These are phyloP conservation scores for Triticum turgidum DNA, from an alignment of 176 grass and related monocot species.

Conservation along the genomic window DNA sequence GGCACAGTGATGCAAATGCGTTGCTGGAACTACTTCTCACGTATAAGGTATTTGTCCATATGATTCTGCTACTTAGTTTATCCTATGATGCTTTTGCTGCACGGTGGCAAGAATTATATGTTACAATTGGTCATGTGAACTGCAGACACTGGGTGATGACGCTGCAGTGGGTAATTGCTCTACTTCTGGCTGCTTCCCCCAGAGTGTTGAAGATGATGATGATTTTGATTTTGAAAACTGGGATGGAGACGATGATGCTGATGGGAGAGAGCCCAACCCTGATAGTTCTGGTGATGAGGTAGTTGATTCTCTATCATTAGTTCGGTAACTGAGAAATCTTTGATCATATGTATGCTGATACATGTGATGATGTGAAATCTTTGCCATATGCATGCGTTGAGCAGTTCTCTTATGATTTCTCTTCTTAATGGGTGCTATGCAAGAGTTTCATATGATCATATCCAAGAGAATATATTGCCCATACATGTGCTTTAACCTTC, in stretches of 20 bases:
- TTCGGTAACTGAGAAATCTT: neutral
- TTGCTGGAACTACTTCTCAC: slow-evolving; percentile 72
- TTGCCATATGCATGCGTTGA: neutral
- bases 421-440: slow-evolving; percentile 2
- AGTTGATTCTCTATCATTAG: neutral
- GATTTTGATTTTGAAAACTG: slow-evolving; percentile 44
- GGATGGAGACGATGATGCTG: slow-evolving; percentile 40
- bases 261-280: slow-evolving; percentile 14
- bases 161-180: slow-evolving; percentile 25
- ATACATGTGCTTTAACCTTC: slow-evolving; percentile 73
- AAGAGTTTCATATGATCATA: slow-evolving; percentile 96
- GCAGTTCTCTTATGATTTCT: neutral
- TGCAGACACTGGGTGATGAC: slow-evolving; percentile 53
- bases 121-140: slow-evolving; percentile 24
- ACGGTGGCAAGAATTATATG: neutral
- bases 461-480: slow-evolving; percentile 84
- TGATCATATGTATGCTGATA: neutral
- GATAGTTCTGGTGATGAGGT: slow-evolving; percentile 42
- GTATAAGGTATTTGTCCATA: slow-evolving; percentile 44
- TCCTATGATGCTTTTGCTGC: neutral
- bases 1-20: slow-evolving; percentile 56
- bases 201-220: slow-evolving; percentile 19
- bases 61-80: slow-evolving; percentile 19
- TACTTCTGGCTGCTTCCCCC: slow-evolving; percentile 21
- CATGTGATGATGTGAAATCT: neutral